Evolutionary conservation across 805 yeast genomes (phyloP).

Genomic region (Candida loeiensis): DNA sequence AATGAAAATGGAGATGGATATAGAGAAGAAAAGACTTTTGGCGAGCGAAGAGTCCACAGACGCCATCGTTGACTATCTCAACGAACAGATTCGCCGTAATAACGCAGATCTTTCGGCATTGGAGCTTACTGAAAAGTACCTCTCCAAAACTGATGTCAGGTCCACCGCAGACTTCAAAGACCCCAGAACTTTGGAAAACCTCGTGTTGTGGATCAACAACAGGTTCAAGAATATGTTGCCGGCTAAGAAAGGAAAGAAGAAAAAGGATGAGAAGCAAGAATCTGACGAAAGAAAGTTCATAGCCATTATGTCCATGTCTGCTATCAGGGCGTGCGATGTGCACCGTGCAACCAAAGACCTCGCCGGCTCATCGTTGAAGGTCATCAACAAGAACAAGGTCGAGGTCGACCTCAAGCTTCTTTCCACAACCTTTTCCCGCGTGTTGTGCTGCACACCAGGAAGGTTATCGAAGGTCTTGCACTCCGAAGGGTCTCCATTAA

Average conservation of each 20-base stretch:
- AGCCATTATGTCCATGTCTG: conserved; percentile 65
- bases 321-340: conserved; percentile 83
- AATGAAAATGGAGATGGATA: conserved; percentile 63
- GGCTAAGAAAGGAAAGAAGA: conserved; percentile 28
- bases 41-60: conserved; percentile 52
- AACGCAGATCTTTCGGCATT: conserved; percentile 69
- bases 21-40: conserved; percentile 51
- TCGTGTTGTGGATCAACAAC: conserved; percentile 50
- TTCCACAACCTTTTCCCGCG: conserved; percentile 42
- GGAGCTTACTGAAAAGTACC: conserved; percentile 66
- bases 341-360: conserved; percentile 54
- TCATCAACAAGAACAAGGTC: conserved; percentile 72
- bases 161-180: conserved; percentile 58
- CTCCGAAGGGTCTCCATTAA: conserved; percentile 40
- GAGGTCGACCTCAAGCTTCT: conserved; percentile 55
- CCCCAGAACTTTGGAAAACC: conserved; percentile 52
- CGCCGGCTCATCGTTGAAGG: conserved; percentile 57
- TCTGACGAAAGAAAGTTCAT: conserved; percentile 40
- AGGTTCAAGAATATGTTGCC: conserved; percentile 49
- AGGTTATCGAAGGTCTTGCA: conserved; percentile 48
- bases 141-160: conserved; percentile 53
- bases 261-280: conserved; percentile 16
- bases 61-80: conserved; percentile 63
- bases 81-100: conserved; percentile 53
- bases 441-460: conserved; percentile 64